Evolutionary conservation across 371 early-diverging fungal genomes (phyloP).

Genomic region (Entomophthora muscae): DNA sequence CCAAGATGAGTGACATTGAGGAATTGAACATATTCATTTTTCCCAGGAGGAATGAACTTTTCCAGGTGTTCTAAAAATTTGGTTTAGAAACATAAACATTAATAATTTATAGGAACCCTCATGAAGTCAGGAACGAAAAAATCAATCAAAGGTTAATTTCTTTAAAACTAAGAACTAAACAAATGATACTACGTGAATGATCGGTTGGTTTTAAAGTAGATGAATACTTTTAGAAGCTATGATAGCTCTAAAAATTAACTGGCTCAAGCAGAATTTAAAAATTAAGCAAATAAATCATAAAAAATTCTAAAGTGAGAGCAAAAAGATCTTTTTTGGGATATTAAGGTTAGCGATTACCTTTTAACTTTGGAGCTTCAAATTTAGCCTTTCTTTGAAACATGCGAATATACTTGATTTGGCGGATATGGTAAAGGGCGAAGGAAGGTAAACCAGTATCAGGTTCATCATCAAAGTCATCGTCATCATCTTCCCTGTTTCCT

Average conservation of each 20-base stretch:
- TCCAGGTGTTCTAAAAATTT: background rate
- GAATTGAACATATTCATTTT: background rate
- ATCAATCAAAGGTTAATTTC: no score
- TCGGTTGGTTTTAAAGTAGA: no score
- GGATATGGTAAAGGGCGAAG: background rate
- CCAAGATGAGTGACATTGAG: background rate
- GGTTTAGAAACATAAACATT: background rate
- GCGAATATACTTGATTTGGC: background rate
- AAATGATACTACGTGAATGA: no score
- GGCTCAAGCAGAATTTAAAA: background rate
- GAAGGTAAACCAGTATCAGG: no score
- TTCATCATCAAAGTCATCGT: no score
- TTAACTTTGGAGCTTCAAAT: background rate
- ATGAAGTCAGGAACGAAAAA: no score
- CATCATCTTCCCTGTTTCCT: no score
- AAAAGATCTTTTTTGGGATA: background rate
- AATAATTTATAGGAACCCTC: no score
- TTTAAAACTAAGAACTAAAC: no score
- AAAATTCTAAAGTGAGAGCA: no score
- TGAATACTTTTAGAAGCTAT: no score
- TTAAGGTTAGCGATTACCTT: background rate
- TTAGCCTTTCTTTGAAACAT: background rate
- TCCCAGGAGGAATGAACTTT: background rate
- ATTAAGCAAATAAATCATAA: no score
- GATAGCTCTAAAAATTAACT: background rate